Base-by-base conservation (phyloP, 2,329 filamentous ascomycete genomes). In the Karstenula rhodostoma region DNA sequence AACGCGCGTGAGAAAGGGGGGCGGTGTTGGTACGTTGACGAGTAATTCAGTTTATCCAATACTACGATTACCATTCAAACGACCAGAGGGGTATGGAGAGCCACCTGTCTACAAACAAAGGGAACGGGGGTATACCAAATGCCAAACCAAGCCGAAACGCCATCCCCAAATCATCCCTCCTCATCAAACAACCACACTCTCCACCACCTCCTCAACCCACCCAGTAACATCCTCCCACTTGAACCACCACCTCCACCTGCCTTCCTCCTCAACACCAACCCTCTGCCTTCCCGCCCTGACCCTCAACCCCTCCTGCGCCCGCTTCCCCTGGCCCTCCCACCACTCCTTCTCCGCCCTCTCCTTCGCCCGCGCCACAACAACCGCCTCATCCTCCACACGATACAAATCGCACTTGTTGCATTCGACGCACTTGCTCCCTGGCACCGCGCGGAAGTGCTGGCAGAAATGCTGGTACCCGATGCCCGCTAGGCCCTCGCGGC, bases 401-500 rank as follows among this genome's bases (percentile, higher is more conserved):
- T 84, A 84, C 27, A 84, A 66, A 67, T 84, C 82, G 64, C 82
- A 84, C 61, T 79, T 79, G 44, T 89, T 89, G 79, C 95, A 98
- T 76, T 96, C 88, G 1, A 77, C 83, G 76, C 95, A 99, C 15
- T 84, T 82, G 15, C 86, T 85, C 51, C 94, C 93, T 0, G 90
- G 92, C 62, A 91, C 86, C 10, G 92, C 90, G 9, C 95, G 86
- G 77, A 98, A 98, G 79, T 98, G 95, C 75, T 97, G 91, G 76
- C 95, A 99, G 73, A 97, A 99, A 78, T 99, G 95, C 42, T 88
- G 85, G 77, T 99, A 98, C 0, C 94, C 94, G 75, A 94, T 90
- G 2, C 81, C 61, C 52, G 86, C 81, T 19, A 85, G 79, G n/a
- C 81, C 79, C 44, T 78, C 74, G 43, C 95, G 91, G 78, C 95